These are phyloP conservation scores for Limnanthes douglasii DNA, from an alignment of 345 rosid genomes.

Conservation along the genomic window DNA sequence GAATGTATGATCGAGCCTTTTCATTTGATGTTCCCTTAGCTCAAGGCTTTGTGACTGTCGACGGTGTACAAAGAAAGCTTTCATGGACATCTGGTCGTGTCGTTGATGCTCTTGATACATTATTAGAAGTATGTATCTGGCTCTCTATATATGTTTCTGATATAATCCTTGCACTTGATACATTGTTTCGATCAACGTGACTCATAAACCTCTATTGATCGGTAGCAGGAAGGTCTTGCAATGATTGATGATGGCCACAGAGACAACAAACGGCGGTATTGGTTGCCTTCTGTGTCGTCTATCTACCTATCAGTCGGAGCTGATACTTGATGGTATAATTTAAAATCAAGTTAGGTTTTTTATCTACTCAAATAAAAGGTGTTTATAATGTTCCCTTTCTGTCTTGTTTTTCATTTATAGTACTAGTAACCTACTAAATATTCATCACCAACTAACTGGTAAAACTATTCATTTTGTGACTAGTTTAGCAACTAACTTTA, in stretches of 20 bases:
- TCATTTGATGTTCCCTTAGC: constrained; percentile 18
- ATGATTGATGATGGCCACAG: constrained; percentile 70
- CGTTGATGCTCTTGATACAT: constrained; percentile 56
- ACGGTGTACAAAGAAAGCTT: constrained; percentile 56
- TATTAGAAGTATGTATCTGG: constrained; percentile 42
- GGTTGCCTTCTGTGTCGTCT: constrained; percentile 31
- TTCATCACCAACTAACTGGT: too few relatives aligned
- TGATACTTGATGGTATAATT: constrained; percentile 7
- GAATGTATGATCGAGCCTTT: too few relatives aligned
- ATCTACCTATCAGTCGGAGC: constrained; percentile 2
- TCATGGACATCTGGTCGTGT: constrained; percentile 88
- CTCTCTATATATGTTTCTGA: background rate
- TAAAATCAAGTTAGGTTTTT: too few relatives aligned
- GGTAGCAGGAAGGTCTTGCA: constrained; percentile 63
- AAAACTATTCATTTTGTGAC: too few relatives aligned
- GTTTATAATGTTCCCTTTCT: too few relatives aligned
- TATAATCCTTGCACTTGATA: background rate
- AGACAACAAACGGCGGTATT: constrained; percentile 54
- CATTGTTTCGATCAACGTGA: constrained; percentile 1
- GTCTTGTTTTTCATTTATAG: too few relatives aligned
- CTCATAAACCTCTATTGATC: constrained; percentile 14
- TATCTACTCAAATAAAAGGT: too few relatives aligned
- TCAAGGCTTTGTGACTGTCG: constrained; percentile 81
- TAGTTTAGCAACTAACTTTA: too few relatives aligned
- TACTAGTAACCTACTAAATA: too few relatives aligned